Percentiles rank a stretch among this genome's conserved stretches.
Conservation (phyloP, 805 yeast species). For the Wickerhamomyces ciferrii region DNA sequence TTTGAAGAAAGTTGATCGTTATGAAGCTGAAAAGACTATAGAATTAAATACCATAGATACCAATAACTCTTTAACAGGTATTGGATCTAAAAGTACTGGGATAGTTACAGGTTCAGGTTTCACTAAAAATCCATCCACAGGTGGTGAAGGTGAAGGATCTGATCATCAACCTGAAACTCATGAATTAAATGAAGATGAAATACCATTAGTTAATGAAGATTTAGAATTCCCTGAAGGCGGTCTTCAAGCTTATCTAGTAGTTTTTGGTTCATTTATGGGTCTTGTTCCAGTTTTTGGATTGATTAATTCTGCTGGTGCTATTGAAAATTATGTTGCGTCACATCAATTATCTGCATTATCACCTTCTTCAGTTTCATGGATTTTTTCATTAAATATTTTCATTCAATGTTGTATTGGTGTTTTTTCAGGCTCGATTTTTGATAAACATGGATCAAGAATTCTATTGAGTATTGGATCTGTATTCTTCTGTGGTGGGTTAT, state of each 20-base stretch:
- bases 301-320: conserved; percentile 54
- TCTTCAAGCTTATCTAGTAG: conserved; percentile 45
- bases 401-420: conserved; percentile 43
- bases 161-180: neutral
- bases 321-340: conserved; percentile 51
- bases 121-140: neutral
- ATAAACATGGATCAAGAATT: conserved; percentile 41
- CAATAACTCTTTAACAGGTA: neutral
- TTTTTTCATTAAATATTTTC: conserved; percentile 52
- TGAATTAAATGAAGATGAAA: conserved; percentile 6
- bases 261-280: conserved; percentile 56
- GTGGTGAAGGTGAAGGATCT: neutral
- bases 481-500: conserved; percentile 41
- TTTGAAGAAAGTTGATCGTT: neutral
- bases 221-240: conserved; percentile 57
- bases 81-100: neutral
- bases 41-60: neutral
- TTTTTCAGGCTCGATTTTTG: conserved; percentile 56
- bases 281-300: conserved; percentile 50
- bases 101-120: neutral
- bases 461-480: conserved; percentile 37
- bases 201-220: conserved; percentile 19
- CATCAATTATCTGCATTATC: conserved; percentile 44
- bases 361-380: conserved; percentile 54
- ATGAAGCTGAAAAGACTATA: neutral